These are phyloP conservation scores for Tetrapyrgos nigripes DNA, from an alignment of 1,284 basidiomycete genomes.

Conservation along the genomic window DNA sequence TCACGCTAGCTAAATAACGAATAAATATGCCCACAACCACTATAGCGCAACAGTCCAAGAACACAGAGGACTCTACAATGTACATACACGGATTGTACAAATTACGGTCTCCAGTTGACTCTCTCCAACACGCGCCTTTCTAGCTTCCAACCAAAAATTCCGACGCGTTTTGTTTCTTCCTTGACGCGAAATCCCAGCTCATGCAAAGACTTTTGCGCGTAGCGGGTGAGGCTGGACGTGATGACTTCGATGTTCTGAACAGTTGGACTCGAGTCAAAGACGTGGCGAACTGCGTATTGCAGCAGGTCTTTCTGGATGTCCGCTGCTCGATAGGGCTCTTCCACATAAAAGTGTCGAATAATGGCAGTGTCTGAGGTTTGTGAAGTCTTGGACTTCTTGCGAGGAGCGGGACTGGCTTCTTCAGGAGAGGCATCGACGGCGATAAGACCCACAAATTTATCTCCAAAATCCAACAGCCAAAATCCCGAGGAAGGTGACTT, in stretches of 20 bases:
- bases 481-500: slow-evolving; percentile 65
- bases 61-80: not conserved
- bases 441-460: slow-evolving; percentile 69
- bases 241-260: slow-evolving; percentile 53
- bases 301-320: slow-evolving; percentile 74
- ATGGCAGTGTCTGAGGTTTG: slow-evolving; percentile 54
- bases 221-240: slow-evolving; percentile 58
- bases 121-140: slow-evolving; percentile 47
- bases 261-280: slow-evolving; percentile 52
- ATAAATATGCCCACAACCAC: not conserved
- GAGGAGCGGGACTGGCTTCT: slow-evolving; percentile 29
- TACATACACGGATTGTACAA: slow-evolving; percentile 11
- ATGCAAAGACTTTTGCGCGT: slow-evolving; percentile 52
- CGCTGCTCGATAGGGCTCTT: slow-evolving; percentile 63
- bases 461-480: slow-evolving; percentile 71
- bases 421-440: slow-evolving; percentile 67
- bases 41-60: slow-evolving; percentile 1
- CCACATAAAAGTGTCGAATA: slow-evolving; percentile 82
- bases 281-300: slow-evolving; percentile 58
- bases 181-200: slow-evolving; percentile 59
- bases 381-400: slow-evolving; percentile 33
- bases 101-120: slow-evolving; percentile 41
- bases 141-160: slow-evolving; percentile 61
- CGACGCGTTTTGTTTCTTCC: slow-evolving; percentile 48
- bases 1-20: not conserved